phyloP scores from a whole-genome alignment of 345 rosid species.

The Firmiana major region DNA sequence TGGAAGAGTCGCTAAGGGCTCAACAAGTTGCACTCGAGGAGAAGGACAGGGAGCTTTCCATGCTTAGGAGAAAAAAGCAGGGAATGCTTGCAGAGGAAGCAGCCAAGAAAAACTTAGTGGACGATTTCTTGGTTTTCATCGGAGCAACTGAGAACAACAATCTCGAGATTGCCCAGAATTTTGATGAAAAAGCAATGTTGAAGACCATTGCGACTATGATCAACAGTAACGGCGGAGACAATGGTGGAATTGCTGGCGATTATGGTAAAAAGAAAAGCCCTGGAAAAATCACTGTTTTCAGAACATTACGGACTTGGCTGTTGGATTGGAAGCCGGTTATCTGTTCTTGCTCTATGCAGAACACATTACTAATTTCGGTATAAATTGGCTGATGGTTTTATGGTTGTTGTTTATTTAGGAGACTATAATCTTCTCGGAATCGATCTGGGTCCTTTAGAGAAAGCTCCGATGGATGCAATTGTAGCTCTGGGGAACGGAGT shows the following conservation, averaged over 20 bases:
- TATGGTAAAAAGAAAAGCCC: not conserved
- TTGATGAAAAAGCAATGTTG: not conserved
- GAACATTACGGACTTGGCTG: not conserved
- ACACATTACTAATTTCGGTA: not conserved
- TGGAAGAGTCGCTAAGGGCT: not conserved
- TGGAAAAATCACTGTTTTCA: not conserved
- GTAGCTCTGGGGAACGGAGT: no score
- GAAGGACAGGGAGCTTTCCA: not conserved
- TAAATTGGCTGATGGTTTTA: no score
- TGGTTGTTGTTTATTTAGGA: not conserved
- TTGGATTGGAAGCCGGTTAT: not conserved
- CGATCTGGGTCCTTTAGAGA: not conserved
- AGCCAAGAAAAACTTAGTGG: not conserved
- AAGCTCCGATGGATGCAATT: not conserved
- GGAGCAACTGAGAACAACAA: not conserved
- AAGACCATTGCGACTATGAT: not conserved
- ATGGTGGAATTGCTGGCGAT: not conserved
- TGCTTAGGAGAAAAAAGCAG: not conserved
- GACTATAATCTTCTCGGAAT: not conserved
- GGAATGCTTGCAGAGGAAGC: not conserved
- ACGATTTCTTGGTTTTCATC: not conserved
- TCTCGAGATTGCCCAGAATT: not conserved
- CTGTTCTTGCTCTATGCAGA: not conserved
- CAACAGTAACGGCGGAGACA: not conserved
- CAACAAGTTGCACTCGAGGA: not conserved